Percentiles rank a stretch among this genome's conserved stretches.
These are phyloP conservation scores for Trichoderma endophyticum DNA, from an alignment of 2,329 filamentous ascomycete genomes.

Conservation along the genomic window DNA sequence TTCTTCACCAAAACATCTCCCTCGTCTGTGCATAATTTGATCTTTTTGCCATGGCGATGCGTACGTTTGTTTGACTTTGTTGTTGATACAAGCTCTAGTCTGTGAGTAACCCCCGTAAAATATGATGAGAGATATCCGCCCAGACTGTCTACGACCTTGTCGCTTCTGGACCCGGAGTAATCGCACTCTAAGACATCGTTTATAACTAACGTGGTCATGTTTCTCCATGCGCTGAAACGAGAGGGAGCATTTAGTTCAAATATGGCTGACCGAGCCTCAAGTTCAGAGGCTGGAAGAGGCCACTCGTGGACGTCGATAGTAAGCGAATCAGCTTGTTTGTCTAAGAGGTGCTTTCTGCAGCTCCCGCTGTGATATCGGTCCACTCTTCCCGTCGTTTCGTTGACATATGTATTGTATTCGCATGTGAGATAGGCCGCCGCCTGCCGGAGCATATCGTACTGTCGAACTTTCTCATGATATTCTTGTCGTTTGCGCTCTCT, in stretches of 20 bases:
- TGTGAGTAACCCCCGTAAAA: not conserved
- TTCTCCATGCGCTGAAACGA: not conserved
- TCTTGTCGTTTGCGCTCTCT: not conserved
- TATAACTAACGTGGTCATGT: not conserved
- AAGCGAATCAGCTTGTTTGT: slow-evolving; percentile 33
- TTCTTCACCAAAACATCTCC: not conserved
- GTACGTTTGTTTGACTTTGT: not conserved
- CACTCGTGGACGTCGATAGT: slow-evolving; percentile 53
- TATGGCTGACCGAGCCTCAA: slow-evolving; percentile 41
- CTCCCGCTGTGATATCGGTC: not conserved
- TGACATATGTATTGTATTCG: not conserved
- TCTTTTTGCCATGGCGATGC: not conserved
- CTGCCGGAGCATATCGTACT: not conserved
- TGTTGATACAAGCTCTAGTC: not conserved
- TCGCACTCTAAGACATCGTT: not conserved
- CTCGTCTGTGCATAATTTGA: not conserved
- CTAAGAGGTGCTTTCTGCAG: not conserved
- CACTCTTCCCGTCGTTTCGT: not conserved
- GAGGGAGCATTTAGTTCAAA: slow-evolving; percentile 50
- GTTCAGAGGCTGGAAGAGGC: slow-evolving; percentile 42
- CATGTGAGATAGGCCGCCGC: not conserved
- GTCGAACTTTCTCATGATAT: not conserved
- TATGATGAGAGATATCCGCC: not conserved
- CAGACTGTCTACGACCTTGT: not conserved
- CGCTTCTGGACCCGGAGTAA: rapidly evolving